Base-by-base conservation (phyloP, 2,329 filamentous ascomycete species). In the Fusarium sp. region DNA sequence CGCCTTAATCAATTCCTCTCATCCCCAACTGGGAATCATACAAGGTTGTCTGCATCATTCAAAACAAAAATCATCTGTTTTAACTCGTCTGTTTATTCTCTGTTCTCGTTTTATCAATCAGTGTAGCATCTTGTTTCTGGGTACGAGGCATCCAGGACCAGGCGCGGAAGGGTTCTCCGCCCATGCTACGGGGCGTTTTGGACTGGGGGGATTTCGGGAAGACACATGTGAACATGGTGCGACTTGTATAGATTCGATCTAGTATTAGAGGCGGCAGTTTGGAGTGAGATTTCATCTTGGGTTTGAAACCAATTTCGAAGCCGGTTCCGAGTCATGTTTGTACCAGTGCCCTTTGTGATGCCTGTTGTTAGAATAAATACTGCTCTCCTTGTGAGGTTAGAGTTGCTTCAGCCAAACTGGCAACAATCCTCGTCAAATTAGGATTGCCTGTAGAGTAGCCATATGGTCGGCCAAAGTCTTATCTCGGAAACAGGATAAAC, bases 161-260 rank as follows among this genome's bases (percentile, higher is more conserved):
- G 62, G 63, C 56, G 73, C 68, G 68, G 69, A 71, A 70, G 60
- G 67, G 63, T 72, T 71, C 71, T 75, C 63, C 68, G 68, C 70
- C 59, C 70, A 75, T 75, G 73, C 68, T 75, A 75, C 73, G 70
- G 73, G 73, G 73, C 73, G 73, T 75, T 75, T 55, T 72, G 66
- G 73, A 63, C 63, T 66, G 69, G 73, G 66, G 66, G 71, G 64
- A 48, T 50, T 74, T 75, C 73, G 63, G 73, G 73, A 75, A 74
- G 73, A 75, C 68, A 75, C 60, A 74, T 75, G 73, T 74, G 73
- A 74, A 66, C 65, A 75, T 59, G 73, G 73, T 75, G 73, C 72
- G 63, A 68, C 61, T 75, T 75, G 73, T 75, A 75, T 75, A 75
- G 73, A 75, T 75, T 75, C 68, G 51, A 75, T 75, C 71, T 74